Conservation (phyloP, 805 yeast genomes). For the Candida nitratophila region DNA sequence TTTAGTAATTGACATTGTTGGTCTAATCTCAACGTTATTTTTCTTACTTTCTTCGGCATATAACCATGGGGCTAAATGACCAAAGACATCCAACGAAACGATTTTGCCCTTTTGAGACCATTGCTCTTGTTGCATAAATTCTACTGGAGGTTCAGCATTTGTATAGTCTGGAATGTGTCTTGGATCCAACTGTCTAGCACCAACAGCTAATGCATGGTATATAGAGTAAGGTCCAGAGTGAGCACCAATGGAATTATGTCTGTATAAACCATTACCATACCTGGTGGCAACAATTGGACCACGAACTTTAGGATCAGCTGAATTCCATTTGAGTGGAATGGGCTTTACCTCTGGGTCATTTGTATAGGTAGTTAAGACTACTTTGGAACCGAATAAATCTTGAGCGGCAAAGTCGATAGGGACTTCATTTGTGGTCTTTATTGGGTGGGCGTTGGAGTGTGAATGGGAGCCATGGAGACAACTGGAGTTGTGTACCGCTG, state of each 20-base stretch:
- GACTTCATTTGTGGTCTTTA: constrained; percentile 4
- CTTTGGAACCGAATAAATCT: constrained; percentile 20
- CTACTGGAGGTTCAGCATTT: constrained; percentile 55
- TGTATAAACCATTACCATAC: constrained; percentile 37
- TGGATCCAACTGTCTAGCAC: constrained; percentile 47
- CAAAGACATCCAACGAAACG: constrained; percentile 61
- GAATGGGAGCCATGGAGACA: not conserved
- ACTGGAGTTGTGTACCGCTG: not conserved
- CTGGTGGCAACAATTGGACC: constrained; percentile 56
- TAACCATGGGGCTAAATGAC: constrained; percentile 59
- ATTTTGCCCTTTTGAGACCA: constrained; percentile 53
- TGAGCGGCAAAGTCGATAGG: constrained; percentile 15
- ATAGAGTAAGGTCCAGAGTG: constrained; percentile 58
- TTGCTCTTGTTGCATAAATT: constrained; percentile 45
- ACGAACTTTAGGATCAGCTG: constrained; percentile 36
- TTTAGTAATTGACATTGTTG: constrained; percentile 61
- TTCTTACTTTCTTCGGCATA: constrained; percentile 35
- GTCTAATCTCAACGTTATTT: constrained; percentile 50
- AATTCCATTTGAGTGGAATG: constrained; percentile 47
- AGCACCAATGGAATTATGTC: constrained; percentile 60
- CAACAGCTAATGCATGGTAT: constrained; percentile 61
- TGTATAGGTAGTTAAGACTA: constrained; percentile 47
- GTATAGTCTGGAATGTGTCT: constrained; percentile 52
- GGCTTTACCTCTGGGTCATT: constrained; percentile 44
- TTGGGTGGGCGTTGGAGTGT: not conserved